Evolutionary conservation across 495 filamentous ascomycete genomes (phyloP).

Genomic region (Annulohypoxylon bovei): DNA sequence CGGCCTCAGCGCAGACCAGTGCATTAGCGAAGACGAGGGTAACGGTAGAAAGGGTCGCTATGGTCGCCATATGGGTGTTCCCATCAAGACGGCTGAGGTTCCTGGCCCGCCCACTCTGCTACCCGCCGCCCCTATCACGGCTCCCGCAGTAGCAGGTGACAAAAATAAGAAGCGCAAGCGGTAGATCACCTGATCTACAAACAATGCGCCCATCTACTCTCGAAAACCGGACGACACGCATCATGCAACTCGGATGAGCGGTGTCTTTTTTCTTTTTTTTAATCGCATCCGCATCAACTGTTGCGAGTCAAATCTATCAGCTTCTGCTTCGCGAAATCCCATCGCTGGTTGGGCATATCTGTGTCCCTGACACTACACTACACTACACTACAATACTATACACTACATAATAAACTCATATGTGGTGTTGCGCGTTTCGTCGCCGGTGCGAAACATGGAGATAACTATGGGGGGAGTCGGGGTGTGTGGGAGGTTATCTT

Average conservation of each 20-base stretch:
- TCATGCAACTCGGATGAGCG: conserved; percentile 11
- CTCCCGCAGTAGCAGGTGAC: conserved; percentile 44
- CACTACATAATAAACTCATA: neutral
- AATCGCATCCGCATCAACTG: conserved; percentile 8
- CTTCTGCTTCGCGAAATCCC: neutral
- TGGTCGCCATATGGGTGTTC: conserved; percentile 95
- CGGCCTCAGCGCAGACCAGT: conserved; percentile 88
- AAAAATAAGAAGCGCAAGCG: conserved; percentile 63
- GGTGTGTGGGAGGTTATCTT: conserved; percentile 28
- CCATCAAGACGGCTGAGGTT: conserved; percentile 73
- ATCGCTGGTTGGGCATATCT: conserved; percentile 12
- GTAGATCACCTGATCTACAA: conserved; percentile 41
- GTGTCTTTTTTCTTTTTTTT: conserved; percentile 4
- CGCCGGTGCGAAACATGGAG: conserved; percentile 18
- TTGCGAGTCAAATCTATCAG: conserved; percentile 15
- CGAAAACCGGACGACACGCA: conserved; percentile 14
- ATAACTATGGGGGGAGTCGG: conserved; percentile 16
- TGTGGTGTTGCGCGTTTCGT: conserved; percentile 17
- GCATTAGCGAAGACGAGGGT: conserved; percentile 95
- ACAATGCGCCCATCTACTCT: conserved; percentile 11
- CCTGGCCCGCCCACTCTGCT: conserved; percentile 46
- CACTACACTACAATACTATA: conserved; percentile 15
- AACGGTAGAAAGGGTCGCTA: conserved; percentile 97
- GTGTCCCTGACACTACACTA: conserved; percentile 7
- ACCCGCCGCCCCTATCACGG: conserved; percentile 53